These are phyloP conservation scores for Clonostachys rhizophaga DNA, from an alignment of 2,329 filamentous ascomycete species.

Conservation along the genomic window DNA sequence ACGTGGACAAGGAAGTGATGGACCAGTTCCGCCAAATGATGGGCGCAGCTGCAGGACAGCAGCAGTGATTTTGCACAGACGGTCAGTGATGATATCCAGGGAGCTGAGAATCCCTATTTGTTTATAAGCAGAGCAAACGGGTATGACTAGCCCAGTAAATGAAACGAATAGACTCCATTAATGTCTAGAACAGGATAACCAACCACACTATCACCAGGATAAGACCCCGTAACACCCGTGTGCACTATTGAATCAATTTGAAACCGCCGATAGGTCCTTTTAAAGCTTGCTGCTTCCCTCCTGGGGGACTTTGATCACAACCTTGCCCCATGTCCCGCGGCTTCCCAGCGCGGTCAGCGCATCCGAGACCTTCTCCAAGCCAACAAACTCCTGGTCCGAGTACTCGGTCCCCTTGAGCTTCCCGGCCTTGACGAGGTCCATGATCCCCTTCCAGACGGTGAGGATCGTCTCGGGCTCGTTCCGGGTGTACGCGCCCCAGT, in stretches of 20 bases:
- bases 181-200: background rate
- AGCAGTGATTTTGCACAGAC: too few species aligned
- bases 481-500: constrained; percentile 82
- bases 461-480: constrained; percentile 68
- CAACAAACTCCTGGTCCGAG: constrained; percentile 75
- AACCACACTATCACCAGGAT: too few species aligned
- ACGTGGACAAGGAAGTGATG: constrained; percentile 71
- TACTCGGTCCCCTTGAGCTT: constrained; percentile 83
- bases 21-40: constrained; percentile 47
- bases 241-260: too few species aligned
- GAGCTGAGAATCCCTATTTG: too few species aligned
- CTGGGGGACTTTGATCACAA: constrained; percentile 81
- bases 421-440: constrained; percentile 68
- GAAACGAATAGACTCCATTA: constrained; percentile 8
- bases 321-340: constrained; percentile 91
- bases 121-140: too few species aligned
- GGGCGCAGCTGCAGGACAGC: background rate
- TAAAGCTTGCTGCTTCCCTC: constrained; percentile 53
- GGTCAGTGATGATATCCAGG: too few species aligned
- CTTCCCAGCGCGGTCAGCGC: constrained; percentile 75
- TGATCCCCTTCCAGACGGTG: constrained; percentile 78
- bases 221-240: too few species aligned
- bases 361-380: constrained; percentile 71
- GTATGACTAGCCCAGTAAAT: background rate
- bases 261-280: background rate